Evolutionary conservation across 352 stramenopile genomes (phyloP), one percentile per base, ranked within the genome.

Genomic region (Globisporangium cederbergense): DNA sequence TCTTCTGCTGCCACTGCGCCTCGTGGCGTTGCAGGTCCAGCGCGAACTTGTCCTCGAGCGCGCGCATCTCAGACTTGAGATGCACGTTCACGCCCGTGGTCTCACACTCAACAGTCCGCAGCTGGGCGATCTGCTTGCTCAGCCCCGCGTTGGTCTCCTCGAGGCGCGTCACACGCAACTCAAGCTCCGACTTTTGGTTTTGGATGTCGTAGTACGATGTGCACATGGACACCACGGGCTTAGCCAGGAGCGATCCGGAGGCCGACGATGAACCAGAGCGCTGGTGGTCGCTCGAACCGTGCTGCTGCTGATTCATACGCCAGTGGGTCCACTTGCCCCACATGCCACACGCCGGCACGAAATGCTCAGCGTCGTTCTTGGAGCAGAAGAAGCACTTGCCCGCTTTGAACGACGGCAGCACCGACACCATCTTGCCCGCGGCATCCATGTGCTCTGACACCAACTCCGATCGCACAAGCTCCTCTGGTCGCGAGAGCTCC

Each of bases 311-410:
- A 60, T 84, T 86, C 86, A 94, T 90, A 30, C 83, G 79, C 86
- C 86, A 93, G 60, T 94, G 81, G 2, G 86, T 89, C 83, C 83
- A 95, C 58, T 93, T 93, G 20, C 83, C 83, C 83, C 83, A 95
- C 77, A 93, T 88, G 2, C 82, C 82, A 25, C 86, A 93, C 14
- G 82, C 79, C 18, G 86, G 86, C 0, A 94, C 86, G 49, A 91
- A 87, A 36, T 94, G 86, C 55, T 91, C 82, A 1, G 84, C 81
- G 8, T 88, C 83, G 32, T 91, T 92, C 59, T 94, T 92, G 32
- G 80, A 88, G 65, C 86, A 94, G 61, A 94, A 94, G 59, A 94
- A 94, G 54, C 86, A 94, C 54, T 94, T 94, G 16, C 82, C 83
- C 1, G 78, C 72, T 46, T 86, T 91, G 62, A 92, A 92, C 22